These are phyloP conservation scores for Chalaropsis thielavioides DNA, from an alignment of 2,329 filamentous ascomycete genomes.

Conservation along the genomic window DNA sequence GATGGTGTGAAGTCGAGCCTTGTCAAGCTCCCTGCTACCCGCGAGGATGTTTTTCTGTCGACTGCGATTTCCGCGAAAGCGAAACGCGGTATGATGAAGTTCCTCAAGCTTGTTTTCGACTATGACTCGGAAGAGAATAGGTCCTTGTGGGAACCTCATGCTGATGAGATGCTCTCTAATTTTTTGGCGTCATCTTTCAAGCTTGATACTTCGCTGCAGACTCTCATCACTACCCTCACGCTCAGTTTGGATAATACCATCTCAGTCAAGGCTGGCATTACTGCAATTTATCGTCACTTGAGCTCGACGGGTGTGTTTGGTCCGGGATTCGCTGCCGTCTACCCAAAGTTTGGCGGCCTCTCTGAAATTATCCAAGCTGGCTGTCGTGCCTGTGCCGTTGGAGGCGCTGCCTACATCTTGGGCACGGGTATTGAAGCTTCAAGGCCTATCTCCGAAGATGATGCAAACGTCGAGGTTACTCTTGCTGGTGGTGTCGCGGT, in stretches of 20 bases:
- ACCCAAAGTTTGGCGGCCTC: conserved; percentile 84
- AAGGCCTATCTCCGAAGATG: conserved; percentile 16
- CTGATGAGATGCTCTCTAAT: conserved; percentile 37
- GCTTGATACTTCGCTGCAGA: conserved; percentile 52
- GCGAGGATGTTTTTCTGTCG: conserved; percentile 82
- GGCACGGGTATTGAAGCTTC: conserved; percentile 46
- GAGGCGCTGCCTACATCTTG: conserved; percentile 80
- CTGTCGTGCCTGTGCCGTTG: conserved; percentile 80
- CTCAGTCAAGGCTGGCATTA: conserved; percentile 51
- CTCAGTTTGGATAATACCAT: conserved; percentile 52
- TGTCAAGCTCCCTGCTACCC: conserved; percentile 65
- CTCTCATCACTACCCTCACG: conserved; percentile 51
- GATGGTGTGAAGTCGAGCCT: conserved; percentile 30
- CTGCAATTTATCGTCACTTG: conserved; percentile 63
- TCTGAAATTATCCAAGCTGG: conserved; percentile 84
- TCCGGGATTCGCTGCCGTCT: conserved; percentile 73
- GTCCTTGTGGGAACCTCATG: conserved; percentile 44
- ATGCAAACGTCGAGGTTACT: conserved; percentile 19
- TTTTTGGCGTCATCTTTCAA: conserved; percentile 51
- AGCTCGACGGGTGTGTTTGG: conserved; percentile 79
- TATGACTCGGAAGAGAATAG: conserved; percentile 44
- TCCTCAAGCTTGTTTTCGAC: conserved; percentile 72
- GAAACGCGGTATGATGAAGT: conserved; percentile 84
- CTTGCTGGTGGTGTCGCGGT: conserved; percentile 30
- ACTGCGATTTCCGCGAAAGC: conserved; percentile 59